phyloP scores from a whole-genome alignment of 495 filamentous ascomycete genomes.

The Daldinia bambusicola region DNA sequence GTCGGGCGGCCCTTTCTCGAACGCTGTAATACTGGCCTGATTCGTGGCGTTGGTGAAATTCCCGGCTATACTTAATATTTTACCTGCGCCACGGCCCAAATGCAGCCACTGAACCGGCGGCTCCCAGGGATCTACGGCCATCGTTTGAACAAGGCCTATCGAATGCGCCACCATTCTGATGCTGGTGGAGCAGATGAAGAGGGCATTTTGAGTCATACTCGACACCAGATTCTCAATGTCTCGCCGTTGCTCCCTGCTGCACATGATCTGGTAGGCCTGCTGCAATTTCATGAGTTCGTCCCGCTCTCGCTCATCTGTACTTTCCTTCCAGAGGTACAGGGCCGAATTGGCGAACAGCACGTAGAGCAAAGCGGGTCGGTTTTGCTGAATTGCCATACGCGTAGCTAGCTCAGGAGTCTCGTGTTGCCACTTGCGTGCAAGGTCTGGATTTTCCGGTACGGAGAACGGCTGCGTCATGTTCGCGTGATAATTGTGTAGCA shows the following conservation, averaged over 20 bases:
- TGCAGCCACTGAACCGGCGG: slow-evolving; percentile 49
- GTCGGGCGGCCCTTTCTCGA: slow-evolving; percentile 43
- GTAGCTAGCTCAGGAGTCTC: slow-evolving; percentile 48
- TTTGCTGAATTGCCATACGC: slow-evolving; percentile 42
- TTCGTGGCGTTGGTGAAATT: slow-evolving; percentile 31
- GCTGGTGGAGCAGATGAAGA: slow-evolving; percentile 47
- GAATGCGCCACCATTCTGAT: slow-evolving; percentile 48
- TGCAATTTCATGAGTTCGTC: slow-evolving; percentile 46
- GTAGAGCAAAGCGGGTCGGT: slow-evolving; percentile 52
- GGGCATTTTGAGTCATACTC: slow-evolving; percentile 33
- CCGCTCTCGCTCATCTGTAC: slow-evolving; percentile 45
- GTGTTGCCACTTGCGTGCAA: slow-evolving; percentile 40
- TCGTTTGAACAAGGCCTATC: slow-evolving; percentile 48
- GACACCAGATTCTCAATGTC: slow-evolving; percentile 39
- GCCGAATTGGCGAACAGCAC: slow-evolving; percentile 49
- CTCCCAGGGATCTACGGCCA: slow-evolving; percentile 48
- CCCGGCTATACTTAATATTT: slow-evolving; percentile 43
- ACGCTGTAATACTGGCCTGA: slow-evolving; percentile 30
- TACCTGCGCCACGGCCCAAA: slow-evolving; percentile 46
- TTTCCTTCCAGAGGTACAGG: slow-evolving; percentile 49
- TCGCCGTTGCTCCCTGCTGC: slow-evolving; percentile 44
- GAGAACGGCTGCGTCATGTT: slow-evolving; percentile 45
- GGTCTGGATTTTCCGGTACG: slow-evolving; percentile 21
- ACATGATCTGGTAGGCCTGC: slow-evolving; percentile 47
- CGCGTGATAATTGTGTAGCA: slow-evolving; percentile 49